A percentile compares a stretch with the other conserved stretches of the same genome.
phyloP scores from a whole-genome alignment of 768 basidiomycete genomes.

The Kwoniella sp. region DNA sequence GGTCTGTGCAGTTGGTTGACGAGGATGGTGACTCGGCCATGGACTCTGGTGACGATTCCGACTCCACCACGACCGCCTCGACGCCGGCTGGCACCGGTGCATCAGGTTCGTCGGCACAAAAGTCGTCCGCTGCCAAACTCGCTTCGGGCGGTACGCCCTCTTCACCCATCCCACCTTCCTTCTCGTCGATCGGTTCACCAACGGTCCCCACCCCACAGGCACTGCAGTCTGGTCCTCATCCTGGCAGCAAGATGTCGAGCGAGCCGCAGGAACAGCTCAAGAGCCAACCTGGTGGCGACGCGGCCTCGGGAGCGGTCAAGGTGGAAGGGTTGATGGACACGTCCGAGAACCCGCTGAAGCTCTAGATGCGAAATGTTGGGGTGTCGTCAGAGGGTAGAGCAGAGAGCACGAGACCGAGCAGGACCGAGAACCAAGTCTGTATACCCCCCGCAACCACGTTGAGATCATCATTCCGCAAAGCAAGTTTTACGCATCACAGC shows the following conservation, averaged over 20 bases:
- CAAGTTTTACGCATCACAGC: too few relatives aligned
- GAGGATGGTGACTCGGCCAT: conserved; percentile 44
- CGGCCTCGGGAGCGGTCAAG: conserved; percentile 28
- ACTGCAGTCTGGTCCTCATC: conserved; percentile 9
- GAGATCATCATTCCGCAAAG: too few relatives aligned
- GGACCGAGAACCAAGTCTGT: too few relatives aligned
- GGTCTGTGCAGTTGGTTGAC: conserved; percentile 32
- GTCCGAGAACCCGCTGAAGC: conserved; percentile 40
- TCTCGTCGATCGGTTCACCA: conserved; percentile 42
- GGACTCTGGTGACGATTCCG: conserved; percentile 41
- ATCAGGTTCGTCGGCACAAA: conserved; percentile 10
- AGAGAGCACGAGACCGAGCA: too few relatives aligned
- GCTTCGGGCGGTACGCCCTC: conserved; percentile 4
- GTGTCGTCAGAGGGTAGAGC: too few relatives aligned
- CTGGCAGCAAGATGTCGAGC: neutral
- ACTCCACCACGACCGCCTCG: conserved; percentile 18
- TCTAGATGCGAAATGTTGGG: conserved; percentile 12
- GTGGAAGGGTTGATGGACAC: conserved; percentile 48
- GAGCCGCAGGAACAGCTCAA: conserved; percentile 29
- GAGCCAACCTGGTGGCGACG: conserved; percentile 38
- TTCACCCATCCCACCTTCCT: conserved; percentile 19
- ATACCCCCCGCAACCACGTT: too few relatives aligned
- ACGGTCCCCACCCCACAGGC: conserved; percentile 34
- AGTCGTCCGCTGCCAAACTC: conserved; percentile 15
- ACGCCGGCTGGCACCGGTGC: neutral